Evolutionary conservation across 192 early-diverging fungal genomes (phyloP).

Genomic region (Geranomyces michiganensis): DNA sequence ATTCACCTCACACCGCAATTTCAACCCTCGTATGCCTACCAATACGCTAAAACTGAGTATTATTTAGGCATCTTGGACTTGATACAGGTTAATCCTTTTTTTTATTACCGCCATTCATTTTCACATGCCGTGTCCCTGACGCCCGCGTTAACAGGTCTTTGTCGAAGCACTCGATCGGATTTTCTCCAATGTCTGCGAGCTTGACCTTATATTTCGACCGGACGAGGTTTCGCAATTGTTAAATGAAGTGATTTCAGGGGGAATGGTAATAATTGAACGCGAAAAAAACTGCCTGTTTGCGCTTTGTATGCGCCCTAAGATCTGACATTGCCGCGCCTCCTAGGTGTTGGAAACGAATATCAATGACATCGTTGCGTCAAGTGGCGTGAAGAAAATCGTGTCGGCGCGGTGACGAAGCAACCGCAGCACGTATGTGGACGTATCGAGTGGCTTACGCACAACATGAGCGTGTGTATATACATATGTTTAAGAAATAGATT

Average conservation of each 20-base stretch:
- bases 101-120: too few species aligned
- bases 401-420: conserved; percentile 29
- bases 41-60: neutral
- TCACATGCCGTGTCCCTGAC: neutral
- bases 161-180: conserved; percentile 91
- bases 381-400: conserved; percentile 58
- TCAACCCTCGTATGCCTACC: neutral
- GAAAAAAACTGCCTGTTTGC: too few species aligned
- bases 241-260: conserved; percentile 86
- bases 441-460: too few species aligned
- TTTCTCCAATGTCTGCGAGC: conserved; percentile 94
- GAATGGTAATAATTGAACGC: too few species aligned
- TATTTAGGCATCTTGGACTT: conserved; percentile 78
- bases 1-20: neutral
- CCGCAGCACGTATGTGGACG: too few species aligned
- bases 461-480: too few species aligned
- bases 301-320: too few species aligned
- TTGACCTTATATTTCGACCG: conserved; percentile 94
- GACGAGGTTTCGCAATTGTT: conserved; percentile 86
- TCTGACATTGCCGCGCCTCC: neutral
- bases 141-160: too few species aligned
- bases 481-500: too few species aligned
- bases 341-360: conserved; percentile 78
- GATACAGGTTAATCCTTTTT: too few species aligned
- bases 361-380: conserved; percentile 74